Conservation (phyloP, 1,139 yeast genomes). For the Yamadazyma aaseri region DNA sequence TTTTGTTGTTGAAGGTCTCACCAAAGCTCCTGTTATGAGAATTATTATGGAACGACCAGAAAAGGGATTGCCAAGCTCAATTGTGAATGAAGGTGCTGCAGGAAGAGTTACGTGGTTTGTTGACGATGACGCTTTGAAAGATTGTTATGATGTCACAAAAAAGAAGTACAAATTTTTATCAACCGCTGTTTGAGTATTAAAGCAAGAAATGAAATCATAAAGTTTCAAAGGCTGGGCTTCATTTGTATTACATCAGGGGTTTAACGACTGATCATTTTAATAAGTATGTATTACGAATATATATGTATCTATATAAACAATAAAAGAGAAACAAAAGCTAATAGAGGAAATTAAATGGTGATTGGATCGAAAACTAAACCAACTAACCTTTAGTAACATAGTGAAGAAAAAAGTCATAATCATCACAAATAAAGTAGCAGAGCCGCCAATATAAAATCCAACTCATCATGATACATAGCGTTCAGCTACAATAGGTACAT, state of each 20-base stretch:
- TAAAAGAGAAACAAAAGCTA: no score
- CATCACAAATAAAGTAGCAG: no score
- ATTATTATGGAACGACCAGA: conserved; percentile 97
- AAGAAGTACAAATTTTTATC: conserved; percentile 67
- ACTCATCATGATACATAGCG: not conserved
- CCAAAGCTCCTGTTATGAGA: conserved; percentile 90
- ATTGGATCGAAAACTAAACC: no score
- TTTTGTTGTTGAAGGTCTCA: conserved; percentile 93
- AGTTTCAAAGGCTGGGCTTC: no score
- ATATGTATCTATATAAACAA: not conserved
- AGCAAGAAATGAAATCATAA: not conserved
- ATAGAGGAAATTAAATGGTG: no score
- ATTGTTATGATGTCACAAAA: conserved; percentile 70
- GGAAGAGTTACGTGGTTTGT: conserved; percentile 98
- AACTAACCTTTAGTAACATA: no score
- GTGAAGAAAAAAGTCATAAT: not conserved
- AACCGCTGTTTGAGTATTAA: conserved; percentile 13
- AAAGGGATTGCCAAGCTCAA: conserved; percentile 90
- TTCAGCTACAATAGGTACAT: not conserved
- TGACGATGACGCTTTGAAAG: conserved; percentile 90
- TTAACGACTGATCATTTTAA: conserved; percentile 1
- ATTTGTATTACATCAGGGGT: not conserved
- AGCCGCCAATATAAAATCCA: no score
- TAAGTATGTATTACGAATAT: conserved; percentile 1
- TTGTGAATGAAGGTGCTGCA: conserved; percentile 94